Evolutionary conservation across 2,329 filamentous ascomycete species (phyloP).

Genomic region (Sporothrix globosa): DNA sequence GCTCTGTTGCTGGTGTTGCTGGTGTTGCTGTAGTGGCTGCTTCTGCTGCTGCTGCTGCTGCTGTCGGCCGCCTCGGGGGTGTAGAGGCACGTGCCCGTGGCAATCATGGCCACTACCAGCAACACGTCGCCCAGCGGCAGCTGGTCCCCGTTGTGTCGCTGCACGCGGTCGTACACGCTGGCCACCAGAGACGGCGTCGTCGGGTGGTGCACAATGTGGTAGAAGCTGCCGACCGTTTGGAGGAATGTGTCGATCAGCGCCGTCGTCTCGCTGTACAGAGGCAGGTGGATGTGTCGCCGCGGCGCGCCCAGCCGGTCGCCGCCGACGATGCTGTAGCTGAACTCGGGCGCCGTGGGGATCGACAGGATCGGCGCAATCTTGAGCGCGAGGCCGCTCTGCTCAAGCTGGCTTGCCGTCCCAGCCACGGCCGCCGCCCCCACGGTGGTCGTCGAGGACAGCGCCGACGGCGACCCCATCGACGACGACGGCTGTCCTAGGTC

Average conservation of each 20-base stretch:
- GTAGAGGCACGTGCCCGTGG: slow-evolving; percentile 20
- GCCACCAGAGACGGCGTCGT: not conserved
- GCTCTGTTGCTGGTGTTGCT: not conserved
- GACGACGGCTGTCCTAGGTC: not conserved
- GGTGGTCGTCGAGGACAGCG: not conserved
- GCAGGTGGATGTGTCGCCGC: slow-evolving; percentile 21
- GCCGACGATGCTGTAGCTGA: slow-evolving; percentile 13
- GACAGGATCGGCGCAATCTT: slow-evolving; percentile 20
- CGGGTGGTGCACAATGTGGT: slow-evolving; percentile 32
- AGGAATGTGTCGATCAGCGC: slow-evolving; percentile 9
- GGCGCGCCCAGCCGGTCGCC: slow-evolving; percentile 18
- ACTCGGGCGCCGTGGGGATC: slow-evolving; percentile 20
- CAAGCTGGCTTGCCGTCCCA: not conserved
- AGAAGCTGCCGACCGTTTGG: slow-evolving; percentile 18
- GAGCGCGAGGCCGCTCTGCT: not conserved
- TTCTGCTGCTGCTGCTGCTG: too few species aligned
- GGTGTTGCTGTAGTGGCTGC: not conserved
- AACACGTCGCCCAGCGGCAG: slow-evolving; percentile 16
- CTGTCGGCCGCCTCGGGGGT: not conserved
- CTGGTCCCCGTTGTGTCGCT: not conserved
- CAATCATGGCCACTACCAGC: slow-evolving; percentile 27
- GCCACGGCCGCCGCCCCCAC: not conserved
- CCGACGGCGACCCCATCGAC: not conserved
- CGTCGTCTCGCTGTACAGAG: slow-evolving; percentile 15
- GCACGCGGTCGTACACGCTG: slow-evolving; percentile 18